A percentile compares a stretch with the other conserved stretches of the same genome.
phyloP scores from a whole-genome alignment of 2,329 filamentous ascomycete species.

The Stagonosporopsis tanaceti region DNA sequence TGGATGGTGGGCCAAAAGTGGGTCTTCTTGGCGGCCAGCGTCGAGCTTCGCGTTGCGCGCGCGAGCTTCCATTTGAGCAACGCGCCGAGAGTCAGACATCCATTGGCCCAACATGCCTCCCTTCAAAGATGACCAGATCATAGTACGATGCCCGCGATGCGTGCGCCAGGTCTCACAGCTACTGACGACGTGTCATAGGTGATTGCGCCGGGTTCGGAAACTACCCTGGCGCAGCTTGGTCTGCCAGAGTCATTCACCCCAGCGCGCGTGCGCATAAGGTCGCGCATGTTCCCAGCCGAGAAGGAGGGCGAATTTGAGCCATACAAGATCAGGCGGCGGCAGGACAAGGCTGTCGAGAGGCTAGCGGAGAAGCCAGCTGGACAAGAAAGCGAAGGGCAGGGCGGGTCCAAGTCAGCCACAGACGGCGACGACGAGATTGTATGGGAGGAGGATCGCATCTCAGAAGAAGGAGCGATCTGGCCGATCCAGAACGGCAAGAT shows the following conservation, averaged over 20 bases:
- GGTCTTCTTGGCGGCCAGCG: conserved; percentile 18
- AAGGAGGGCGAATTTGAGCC: conserved; percentile 84
- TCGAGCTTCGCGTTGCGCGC: conserved; percentile 20
- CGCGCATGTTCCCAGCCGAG: conserved; percentile 87
- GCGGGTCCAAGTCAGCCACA: conserved; percentile 38
- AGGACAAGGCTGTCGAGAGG: conserved; percentile 36
- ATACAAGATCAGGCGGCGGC: conserved; percentile 72
- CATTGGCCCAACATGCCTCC: conserved; percentile 51
- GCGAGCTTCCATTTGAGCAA: conserved; percentile 15
- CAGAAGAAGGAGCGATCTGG: conserved; percentile 88
- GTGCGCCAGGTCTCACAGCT: conserved; percentile 22
- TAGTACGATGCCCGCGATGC: conserved; percentile 36
- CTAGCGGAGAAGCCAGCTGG: conserved; percentile 41
- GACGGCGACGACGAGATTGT: conserved; percentile 66
- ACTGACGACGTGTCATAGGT: conserved; percentile 52
- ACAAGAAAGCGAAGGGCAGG: conserved; percentile 25
- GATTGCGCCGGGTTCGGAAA: conserved; percentile 85
- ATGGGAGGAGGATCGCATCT: conserved; percentile 88
- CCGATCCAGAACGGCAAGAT: conserved; percentile 84
- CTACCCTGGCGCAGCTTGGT: conserved; percentile 88
- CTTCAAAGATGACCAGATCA: conserved; percentile 57
- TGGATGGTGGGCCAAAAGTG: conserved; percentile 7
- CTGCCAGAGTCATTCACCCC: conserved; percentile 90
- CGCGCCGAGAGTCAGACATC: conserved; percentile 21
- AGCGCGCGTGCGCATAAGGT: conserved; percentile 83